Percentiles rank a stretch among this genome's conserved stretches.
Conservation (phyloP, 345 rosid genomes). For the Cochlearia excelsa region DNA sequence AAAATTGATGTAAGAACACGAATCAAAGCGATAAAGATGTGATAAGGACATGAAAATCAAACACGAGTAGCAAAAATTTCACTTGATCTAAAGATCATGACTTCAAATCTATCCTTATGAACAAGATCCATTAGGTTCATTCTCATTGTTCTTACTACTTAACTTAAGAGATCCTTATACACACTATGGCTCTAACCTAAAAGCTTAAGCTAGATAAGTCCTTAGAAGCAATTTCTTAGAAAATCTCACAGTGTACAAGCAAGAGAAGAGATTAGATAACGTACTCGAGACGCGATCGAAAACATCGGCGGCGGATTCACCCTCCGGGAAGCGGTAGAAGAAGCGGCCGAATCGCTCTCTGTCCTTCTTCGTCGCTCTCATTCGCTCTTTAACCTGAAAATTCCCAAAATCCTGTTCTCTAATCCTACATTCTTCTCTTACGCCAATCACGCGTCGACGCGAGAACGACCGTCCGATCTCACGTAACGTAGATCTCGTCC, state of each 20-base stretch:
- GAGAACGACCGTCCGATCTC: constrained; percentile 87
- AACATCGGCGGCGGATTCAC: constrained; percentile 98
- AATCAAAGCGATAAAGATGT: too few species aligned
- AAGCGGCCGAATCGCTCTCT: constrained; percentile 80
- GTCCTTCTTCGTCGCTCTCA: constrained; percentile 63
- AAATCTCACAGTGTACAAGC: too few species aligned
- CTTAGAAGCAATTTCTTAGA: too few species aligned
- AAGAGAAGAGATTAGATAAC: constrained; percentile 1
- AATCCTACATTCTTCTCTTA: constrained; percentile 82
- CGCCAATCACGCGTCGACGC: constrained; percentile 72
- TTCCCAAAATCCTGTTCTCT: constrained; percentile 98
- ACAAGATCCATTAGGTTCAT: too few species aligned
- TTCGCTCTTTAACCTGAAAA: constrained; percentile 83
- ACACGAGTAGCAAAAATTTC: too few species aligned
- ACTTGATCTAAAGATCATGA: too few species aligned
- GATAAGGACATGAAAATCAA: too few species aligned
- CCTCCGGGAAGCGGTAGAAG: constrained; percentile 93
- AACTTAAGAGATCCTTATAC: background rate
- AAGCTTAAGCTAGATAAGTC: too few species aligned
- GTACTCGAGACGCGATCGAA: constrained; percentile 94
- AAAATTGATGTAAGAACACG: too few species aligned
- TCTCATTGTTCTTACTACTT: background rate
- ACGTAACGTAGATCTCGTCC: constrained; percentile 82
- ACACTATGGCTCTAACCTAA: too few species aligned
- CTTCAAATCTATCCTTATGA: too few species aligned